phyloP scores from a whole-genome alignment of 164 flowering plant genomes.

The Vitis rupestris region DNA sequence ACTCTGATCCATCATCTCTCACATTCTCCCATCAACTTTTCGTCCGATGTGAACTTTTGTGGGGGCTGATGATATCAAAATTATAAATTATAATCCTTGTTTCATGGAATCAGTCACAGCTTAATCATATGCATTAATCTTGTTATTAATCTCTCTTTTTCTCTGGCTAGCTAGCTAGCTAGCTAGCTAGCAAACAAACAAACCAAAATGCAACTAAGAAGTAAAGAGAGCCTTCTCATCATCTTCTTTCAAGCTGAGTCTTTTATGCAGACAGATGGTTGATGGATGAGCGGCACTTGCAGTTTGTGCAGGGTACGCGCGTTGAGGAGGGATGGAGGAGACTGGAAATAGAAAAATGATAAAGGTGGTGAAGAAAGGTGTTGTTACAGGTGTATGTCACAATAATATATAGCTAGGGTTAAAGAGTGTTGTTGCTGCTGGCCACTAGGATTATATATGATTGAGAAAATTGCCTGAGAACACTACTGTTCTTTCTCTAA shows the following conservation, averaged over 20 bases:
- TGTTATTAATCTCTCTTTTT: conserved; percentile 15
- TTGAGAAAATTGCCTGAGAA: conserved; percentile 8
- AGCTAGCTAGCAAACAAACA: too few species aligned
- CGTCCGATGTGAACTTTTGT: conserved; percentile 44
- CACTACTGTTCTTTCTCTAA: background rate
- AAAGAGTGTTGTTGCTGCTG: conserved; percentile 17
- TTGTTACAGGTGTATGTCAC: conserved; percentile 18
- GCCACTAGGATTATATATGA: conserved; percentile 30
- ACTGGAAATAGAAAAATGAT: background rate
- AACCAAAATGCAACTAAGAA: too few species aligned
- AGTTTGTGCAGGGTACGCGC: too few species aligned
- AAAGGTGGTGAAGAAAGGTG: background rate
- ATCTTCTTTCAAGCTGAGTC: too few species aligned
- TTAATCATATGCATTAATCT: conserved; percentile 29
- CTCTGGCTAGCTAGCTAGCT: conserved; percentile 1
- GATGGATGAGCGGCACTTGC: too few species aligned
- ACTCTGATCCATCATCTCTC: conserved; percentile 37
- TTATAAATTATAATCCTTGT: conserved; percentile 26
- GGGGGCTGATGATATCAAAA: conserved; percentile 29
- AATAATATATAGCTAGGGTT: conserved; percentile 11
- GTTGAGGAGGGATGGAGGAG: too few species aligned
- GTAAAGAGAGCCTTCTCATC: too few species aligned
- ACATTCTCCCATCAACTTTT: conserved; percentile 56
- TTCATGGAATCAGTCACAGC: conserved; percentile 25
- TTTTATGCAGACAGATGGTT: too few species aligned